phyloP scores from a whole-genome alignment of 2,329 filamentous ascomycete genomes.

The Fusarium begoniae region DNA sequence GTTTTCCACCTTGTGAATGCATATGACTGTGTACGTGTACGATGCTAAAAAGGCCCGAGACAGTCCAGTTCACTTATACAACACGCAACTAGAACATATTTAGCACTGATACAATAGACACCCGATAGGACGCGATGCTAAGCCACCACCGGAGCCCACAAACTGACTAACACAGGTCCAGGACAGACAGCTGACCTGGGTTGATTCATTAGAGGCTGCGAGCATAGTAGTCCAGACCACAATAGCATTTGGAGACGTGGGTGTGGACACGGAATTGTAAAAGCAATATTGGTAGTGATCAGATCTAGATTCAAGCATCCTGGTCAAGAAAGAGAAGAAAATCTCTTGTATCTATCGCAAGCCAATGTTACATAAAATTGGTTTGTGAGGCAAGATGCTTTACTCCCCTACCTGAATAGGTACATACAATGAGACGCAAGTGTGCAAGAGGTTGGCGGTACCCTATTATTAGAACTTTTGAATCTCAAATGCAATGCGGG shows the following conservation, averaged over 20 bases:
- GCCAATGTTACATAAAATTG: not conserved
- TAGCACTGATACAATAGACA: not conserved
- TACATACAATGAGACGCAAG: constrained; percentile 1
- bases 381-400: not conserved
- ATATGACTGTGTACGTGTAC: not conserved
- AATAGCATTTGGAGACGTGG: not conserved
- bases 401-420: not conserved
- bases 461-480: constrained; percentile 33
- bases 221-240: not conserved
- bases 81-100: not conserved
- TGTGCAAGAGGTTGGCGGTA: constrained; percentile 20
- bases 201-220: constrained; percentile 9
- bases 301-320: not conserved
- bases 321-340: not conserved
- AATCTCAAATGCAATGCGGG: constrained; percentile 19
- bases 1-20: not conserved
- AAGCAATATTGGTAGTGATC: not conserved
- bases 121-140: not conserved
- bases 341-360: not conserved
- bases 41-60: constrained; percentile 5
- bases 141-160: not conserved
- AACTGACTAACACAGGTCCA: not conserved
- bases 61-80: not conserved
- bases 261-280: not conserved
- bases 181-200: not conserved